These are phyloP conservation scores for Clitopilus hobsonii DNA, from an alignment of 768 basidiomycete species.

Conservation along the genomic window DNA sequence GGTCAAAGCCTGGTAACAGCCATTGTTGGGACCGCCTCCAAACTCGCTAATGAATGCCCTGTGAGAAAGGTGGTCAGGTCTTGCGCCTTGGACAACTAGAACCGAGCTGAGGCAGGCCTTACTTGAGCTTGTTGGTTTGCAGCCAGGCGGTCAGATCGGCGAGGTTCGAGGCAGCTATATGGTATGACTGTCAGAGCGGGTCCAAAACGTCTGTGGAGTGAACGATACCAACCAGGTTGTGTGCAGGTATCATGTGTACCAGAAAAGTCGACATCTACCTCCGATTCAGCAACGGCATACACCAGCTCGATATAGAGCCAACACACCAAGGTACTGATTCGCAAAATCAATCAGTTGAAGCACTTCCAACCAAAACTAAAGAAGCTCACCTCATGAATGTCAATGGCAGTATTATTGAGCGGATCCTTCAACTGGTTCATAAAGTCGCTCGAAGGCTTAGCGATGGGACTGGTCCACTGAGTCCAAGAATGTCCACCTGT, in stretches of 20 bases:
- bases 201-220: neutral
- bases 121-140: constrained; percentile 38
- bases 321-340: constrained; percentile 6
- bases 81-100: neutral
- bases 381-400: constrained; percentile 36
- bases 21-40: constrained; percentile 37
- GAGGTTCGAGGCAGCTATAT: constrained; percentile 31
- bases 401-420: constrained; percentile 35
- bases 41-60: constrained; percentile 43
- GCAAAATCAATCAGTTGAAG: neutral
- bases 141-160: constrained; percentile 38
- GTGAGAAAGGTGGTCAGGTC: neutral
- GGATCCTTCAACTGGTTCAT: constrained; percentile 36
- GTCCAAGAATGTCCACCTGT: constrained; percentile 43
- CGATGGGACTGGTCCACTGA: constrained; percentile 24
- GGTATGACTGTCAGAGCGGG: neutral
- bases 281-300: neutral
- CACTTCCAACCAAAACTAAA: neutral
- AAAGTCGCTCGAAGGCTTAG: constrained; percentile 36
- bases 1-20: constrained; percentile 35
- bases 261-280: constrained; percentile 36
- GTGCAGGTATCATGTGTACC: constrained; percentile 36
- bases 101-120: neutral
- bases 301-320: neutral
- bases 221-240: constrained; percentile 27